Evolutionary conservation across 164 flowering plant genomes (phyloP).

Genomic region (Paratinospora sagittata): DNA sequence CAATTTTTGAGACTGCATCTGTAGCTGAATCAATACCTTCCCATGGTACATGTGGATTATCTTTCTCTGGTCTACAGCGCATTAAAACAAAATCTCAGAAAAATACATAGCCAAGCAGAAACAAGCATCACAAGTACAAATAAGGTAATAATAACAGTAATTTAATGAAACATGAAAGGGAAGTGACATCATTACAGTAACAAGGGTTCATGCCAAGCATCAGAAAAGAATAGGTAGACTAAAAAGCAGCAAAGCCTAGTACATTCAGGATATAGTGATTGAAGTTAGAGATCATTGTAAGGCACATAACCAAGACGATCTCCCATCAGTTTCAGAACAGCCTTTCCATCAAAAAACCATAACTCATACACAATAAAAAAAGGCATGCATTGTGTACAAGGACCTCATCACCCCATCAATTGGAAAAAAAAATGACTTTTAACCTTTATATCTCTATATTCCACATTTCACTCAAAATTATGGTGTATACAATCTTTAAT

Average conservation of each 20-base stretch:
- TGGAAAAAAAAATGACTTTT: neutral
- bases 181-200: neutral
- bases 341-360: neutral
- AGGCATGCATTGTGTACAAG: too few species aligned
- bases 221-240: neutral
- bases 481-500: too few species aligned
- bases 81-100: slow-evolving; percentile 8
- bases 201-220: neutral
- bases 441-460: neutral
- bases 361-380: too few species aligned
- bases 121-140: neutral
- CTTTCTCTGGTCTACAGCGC: slow-evolving; percentile 31
- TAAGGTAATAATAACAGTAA: neutral
- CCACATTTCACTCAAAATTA: too few species aligned
- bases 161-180: neutral
- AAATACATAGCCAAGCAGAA: neutral
- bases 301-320: too few species aligned
- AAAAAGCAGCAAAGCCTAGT: neutral
- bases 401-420: too few species aligned
- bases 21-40: slow-evolving; percentile 30
- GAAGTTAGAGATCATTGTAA: neutral
- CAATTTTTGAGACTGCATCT: slow-evolving; percentile 46
- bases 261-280: too few species aligned
- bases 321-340: neutral
- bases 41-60: slow-evolving; percentile 23